Evolutionary conservation across 768 basidiomycete species (phyloP).

Genomic region (Lentinus tigrinus): DNA sequence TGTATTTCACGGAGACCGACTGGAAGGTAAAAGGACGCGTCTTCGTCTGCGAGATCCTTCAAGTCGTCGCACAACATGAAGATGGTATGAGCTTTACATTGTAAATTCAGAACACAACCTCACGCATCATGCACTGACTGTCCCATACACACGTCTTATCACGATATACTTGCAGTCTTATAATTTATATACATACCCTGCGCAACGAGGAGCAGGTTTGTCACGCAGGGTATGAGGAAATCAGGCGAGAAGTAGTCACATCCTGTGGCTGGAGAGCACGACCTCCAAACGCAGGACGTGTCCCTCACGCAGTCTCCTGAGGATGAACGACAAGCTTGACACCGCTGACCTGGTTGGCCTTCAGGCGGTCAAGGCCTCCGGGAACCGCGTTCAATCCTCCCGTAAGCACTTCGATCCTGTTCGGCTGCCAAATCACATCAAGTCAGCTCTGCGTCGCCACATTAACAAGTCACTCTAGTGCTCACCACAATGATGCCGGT

Average conservation of each 20-base stretch:
- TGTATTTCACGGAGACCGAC: no score
- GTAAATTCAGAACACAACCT: no score
- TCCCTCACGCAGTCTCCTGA: conserved; percentile 24
- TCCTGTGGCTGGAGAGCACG: background rate
- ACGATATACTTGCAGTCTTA: no score
- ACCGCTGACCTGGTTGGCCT: conserved; percentile 23
- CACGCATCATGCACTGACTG: no score
- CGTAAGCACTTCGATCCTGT: conserved; percentile 26
- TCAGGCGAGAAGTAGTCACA: background rate
- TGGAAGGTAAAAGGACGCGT: no score
- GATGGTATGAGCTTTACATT: no score
- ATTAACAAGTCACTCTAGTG: background rate
- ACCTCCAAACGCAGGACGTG: background rate
- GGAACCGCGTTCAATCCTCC: conserved; percentile 23
- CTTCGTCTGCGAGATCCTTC: background rate
- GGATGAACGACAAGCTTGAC: conserved; percentile 26
- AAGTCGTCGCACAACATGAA: no score
- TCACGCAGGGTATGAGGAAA: no score
- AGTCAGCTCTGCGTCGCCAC: conserved; percentile 18
- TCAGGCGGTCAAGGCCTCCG: conserved; percentile 20
- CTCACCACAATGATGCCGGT: conserved; percentile 22
- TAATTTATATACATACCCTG: no score
- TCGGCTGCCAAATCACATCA: conserved; percentile 24
- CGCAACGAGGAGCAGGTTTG: no score
- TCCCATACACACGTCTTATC: no score